Evolutionary conservation across 2,329 filamentous ascomycete genomes (phyloP).

Genomic region (Aspergillus alliaceus): DNA sequence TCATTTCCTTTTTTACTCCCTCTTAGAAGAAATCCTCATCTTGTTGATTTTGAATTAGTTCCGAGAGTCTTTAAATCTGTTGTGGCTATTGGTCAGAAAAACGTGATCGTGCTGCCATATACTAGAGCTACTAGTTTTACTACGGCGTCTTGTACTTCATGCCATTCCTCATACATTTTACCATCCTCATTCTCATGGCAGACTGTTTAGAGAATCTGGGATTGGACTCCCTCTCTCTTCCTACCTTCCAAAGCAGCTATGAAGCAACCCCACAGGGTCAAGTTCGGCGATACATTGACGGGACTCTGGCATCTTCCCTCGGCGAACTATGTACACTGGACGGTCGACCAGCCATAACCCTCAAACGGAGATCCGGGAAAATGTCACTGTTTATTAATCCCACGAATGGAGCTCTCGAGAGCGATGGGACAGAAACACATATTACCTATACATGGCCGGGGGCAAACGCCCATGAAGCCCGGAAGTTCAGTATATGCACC

Average conservation of each 20-base stretch:
- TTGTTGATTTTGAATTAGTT: too few species aligned
- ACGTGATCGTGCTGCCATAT: too few species aligned
- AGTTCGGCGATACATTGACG: constrained; percentile 33
- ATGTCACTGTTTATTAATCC: constrained; percentile 28
- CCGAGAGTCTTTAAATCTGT: too few species aligned
- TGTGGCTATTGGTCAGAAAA: too few species aligned
- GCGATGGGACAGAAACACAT: constrained; percentile 14
- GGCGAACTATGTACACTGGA: constrained; percentile 26
- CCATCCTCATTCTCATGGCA: not conserved
- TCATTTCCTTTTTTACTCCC: too few species aligned
- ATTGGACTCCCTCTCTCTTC: not conserved
- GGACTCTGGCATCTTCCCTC: constrained; percentile 24
- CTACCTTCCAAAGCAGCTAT: not conserved
- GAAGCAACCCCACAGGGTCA: constrained; percentile 9
- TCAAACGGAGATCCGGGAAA: constrained; percentile 27
- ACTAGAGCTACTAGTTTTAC: too few species aligned
- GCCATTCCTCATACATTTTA: too few species aligned
- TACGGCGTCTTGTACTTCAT: not conserved
- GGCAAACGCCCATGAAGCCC: constrained; percentile 55
- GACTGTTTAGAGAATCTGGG: not conserved
- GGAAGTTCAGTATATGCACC: constrained; percentile 45
- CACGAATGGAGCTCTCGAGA: constrained; percentile 29
- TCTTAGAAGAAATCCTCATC: too few species aligned
- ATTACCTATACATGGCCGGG: constrained; percentile 57
- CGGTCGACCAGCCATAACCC: constrained; percentile 28